Conservation (phyloP, 768 basidiomycete genomes). For the Russula emetica region DNA sequence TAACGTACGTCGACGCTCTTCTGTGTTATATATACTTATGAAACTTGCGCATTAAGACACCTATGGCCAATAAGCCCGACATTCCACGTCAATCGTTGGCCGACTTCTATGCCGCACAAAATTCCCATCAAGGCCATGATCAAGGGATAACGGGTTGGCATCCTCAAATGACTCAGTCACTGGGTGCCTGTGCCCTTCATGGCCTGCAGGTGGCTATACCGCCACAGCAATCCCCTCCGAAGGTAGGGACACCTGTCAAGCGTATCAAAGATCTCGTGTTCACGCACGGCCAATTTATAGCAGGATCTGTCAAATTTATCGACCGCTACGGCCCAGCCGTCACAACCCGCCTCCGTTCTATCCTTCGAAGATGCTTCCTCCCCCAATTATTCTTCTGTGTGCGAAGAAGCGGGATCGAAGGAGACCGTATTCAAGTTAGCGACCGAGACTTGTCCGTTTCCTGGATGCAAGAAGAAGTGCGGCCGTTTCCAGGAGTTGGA, state of each 20-base stretch:
- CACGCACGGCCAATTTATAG: not conserved
- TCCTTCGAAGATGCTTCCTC: not conserved
- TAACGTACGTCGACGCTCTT: not conserved
- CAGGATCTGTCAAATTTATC: not conserved
- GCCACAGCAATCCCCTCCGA: not conserved
- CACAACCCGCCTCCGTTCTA: not conserved
- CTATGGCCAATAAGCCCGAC: not conserved
- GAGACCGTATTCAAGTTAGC: not conserved
- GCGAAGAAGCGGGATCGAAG: not conserved
- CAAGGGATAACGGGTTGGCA: not conserved
- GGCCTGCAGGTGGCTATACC: not conserved
- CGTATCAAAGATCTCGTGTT: not conserved
- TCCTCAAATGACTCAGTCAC: not conserved
- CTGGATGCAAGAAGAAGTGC: not conserved
- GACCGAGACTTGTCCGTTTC: not conserved
- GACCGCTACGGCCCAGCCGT: not conserved
- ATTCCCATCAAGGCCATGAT: too few relatives aligned
- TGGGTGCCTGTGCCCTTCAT: not conserved
- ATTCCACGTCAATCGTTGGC: not conserved
- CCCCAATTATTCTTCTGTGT: not conserved
- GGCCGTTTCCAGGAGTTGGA: not conserved
- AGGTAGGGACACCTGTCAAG: not conserved
- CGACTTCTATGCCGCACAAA: not conserved
- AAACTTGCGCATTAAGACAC: not conserved
- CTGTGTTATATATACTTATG: not conserved